phyloP scores from a whole-genome alignment of 1,139 yeast species.

The Blastobotrys capitulatus region DNA sequence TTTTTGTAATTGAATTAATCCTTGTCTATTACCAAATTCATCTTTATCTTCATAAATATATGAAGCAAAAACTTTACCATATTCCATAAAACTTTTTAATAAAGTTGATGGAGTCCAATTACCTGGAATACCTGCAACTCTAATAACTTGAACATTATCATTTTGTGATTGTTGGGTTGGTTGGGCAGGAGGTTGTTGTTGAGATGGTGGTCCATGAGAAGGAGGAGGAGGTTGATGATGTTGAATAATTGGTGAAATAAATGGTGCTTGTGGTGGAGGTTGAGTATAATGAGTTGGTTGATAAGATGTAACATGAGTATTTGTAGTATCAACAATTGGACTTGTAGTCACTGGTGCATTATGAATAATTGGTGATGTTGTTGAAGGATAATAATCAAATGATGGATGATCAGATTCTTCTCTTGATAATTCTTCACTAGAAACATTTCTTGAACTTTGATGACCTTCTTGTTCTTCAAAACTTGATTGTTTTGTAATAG shows the following conservation, averaged over 20 bases:
- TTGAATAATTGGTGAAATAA: neutral
- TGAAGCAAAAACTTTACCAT: slow-evolving; percentile 14
- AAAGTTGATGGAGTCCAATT: slow-evolving; percentile 18
- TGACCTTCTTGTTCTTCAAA: too few species aligned
- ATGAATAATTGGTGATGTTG: neutral
- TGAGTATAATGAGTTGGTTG: too few species aligned
- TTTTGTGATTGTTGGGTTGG: too few species aligned
- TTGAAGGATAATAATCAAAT: neutral
- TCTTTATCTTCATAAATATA: slow-evolving; percentile 19
- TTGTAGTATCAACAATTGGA: neutral
- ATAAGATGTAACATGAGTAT: neutral
- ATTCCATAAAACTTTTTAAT: slow-evolving; percentile 16
- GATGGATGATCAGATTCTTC: neutral
- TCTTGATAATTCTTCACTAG: too few species aligned
- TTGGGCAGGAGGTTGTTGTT: neutral
- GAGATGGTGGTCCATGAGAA: neutral
- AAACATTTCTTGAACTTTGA: neutral
- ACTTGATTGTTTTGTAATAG: neutral
- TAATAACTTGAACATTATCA: slow-evolving; percentile 8
- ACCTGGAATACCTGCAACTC: slow-evolving; percentile 20
- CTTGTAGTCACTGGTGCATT: neutral
- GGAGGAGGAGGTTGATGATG: neutral
- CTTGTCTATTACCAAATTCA: slow-evolving; percentile 17
- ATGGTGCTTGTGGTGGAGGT: neutral
- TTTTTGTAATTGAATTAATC: slow-evolving; percentile 17